Evolutionary conservation across 805 yeast genomes (phyloP), one percentile per base, ranked within the genome.

Genomic region (Metschnikowia dekortorum): DNA sequence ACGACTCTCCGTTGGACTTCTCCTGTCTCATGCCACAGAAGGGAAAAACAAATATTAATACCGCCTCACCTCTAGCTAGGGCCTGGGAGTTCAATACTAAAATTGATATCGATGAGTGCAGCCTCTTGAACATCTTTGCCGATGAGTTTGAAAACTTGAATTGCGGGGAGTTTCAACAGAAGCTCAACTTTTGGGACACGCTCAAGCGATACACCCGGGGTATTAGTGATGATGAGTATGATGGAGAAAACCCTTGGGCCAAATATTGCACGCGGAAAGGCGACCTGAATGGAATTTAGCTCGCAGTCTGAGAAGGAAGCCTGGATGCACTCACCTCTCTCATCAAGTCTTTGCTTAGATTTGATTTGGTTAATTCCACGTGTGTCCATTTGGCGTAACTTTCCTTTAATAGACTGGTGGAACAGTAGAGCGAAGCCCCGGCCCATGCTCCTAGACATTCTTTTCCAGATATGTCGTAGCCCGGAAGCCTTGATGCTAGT

Each of bases 351-450:
- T 29, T 28, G 29, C 31, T 29, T 18, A 53, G 45, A 39, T 35
- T 41, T 6, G 22, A 37, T 26, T 42, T 46, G 6, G 52, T 46
- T 14, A 56, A 48, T 44, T 53, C 56, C 48, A 46, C 49, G 39
- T 51, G 58, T 14, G 44, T 51, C 60, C 60, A 54, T 11, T 46
- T 46, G n/a, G 50, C 32, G 34, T 45, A 37, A 8, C 45, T 46
- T 22, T 49, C 45, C 26, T 53, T 51, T n/a, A 54, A 47, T 8
- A 58, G 43, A 9, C 55, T 53, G 22, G 58, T 55, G 26, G 60
- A 52, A 40, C 60, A 54, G 46, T 58, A 58, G 11, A 58, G 40
- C 7, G 61, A 58, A 5, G 61, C 60, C 9, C 61, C 61, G 4
- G 48, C 44, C 59, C 57, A 56, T 6, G 60, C 46, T 2, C 61